Evolutionary conservation across 768 basidiomycete species (phyloP), one percentile per base, ranked within the genome.

Genomic region (Boletus edulis): DNA sequence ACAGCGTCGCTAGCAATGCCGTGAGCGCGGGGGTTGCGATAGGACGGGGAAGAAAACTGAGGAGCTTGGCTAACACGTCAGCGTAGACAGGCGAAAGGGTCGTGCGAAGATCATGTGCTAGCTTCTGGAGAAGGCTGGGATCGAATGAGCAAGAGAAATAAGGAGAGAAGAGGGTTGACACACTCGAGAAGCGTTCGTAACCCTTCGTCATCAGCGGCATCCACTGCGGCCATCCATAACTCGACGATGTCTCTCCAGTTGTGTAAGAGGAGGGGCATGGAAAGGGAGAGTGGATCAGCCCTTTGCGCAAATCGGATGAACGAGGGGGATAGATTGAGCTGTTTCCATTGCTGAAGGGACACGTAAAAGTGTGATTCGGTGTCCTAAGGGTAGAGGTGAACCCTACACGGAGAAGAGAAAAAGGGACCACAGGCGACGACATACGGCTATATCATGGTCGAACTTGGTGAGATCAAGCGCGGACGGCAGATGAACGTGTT

Each of bases 211-310:
- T 91, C 85, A 5, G 86, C 78, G 13, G 60, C 62, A 41, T 79
- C 78, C 32, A 89, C 65, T 0, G 84, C 81, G 11, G 67, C 73
- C 18, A 81, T 65, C 91, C 91, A 94, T 4, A 85, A 59, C 2
- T 78, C 73, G 20, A 86, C 73, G 2, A 95, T 77, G 14, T 87
- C 82, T 58, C 76, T 73, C 84, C 87, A 89, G 68, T 93, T 86
- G 62, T 91, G 89, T 9, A 95, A 75, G 14, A 95, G 79, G 29
- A 93, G 73, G 1, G 91, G 86, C 81, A 94, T 83, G 5, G 89
- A 91, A 3, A 82, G 78, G 6, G 87, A 84, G 38, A 91, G 73
- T 0, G 77, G 68, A 40, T 84, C 79, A 0, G 78, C 83, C 57
- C 79, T 78, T 54, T 79, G 76, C 3, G 86, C 83, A 64, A 92